These are phyloP conservation scores for Smittium culicis DNA, from an alignment of 371 early-diverging fungal genomes.

Conservation along the genomic window DNA sequence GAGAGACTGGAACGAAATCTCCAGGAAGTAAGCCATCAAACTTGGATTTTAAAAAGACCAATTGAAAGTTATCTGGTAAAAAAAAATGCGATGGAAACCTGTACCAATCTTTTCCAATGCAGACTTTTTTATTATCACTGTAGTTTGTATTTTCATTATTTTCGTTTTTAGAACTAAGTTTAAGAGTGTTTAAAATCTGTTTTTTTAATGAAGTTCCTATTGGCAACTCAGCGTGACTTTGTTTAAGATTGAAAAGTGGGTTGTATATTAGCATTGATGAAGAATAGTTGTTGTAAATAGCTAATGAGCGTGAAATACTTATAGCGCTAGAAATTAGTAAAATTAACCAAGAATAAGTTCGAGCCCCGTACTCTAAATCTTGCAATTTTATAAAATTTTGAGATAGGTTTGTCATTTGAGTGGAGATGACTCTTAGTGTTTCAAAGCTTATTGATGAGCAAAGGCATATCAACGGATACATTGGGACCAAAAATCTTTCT, in stretches of 20 bases:
- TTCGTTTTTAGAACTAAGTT: conserved; percentile 12
- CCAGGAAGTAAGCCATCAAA: conserved; percentile 57
- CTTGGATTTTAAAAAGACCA: conserved; percentile 44
- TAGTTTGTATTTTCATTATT: conserved; percentile 5
- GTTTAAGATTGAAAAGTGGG: neutral
- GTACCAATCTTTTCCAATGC: conserved; percentile 90
- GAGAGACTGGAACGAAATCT: conserved; percentile 28
- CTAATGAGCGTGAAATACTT: conserved; percentile 22
- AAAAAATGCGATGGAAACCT: conserved; percentile 83
- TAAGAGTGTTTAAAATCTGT: conserved; percentile 14
- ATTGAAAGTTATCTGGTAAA: conserved; percentile 47
- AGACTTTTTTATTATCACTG: conserved; percentile 35
- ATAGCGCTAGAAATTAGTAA: conserved; percentile 21
- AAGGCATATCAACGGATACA: conserved; percentile 73
- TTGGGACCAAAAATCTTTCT: conserved; percentile 85
- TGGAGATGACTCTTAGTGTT: conserved; percentile 35
- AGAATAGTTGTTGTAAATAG: conserved; percentile 23
- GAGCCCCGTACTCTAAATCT: conserved; percentile 21
- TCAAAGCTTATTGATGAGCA: conserved; percentile 57
- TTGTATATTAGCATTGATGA: conserved; percentile 13
- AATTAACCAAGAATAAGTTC: conserved; percentile 24
- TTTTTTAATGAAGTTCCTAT: neutral
- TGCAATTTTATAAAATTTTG: conserved; percentile 24
- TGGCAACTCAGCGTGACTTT: neutral
- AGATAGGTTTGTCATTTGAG: conserved; percentile 11